Base-by-base conservation (phyloP, 2,329 filamentous ascomycete genomes). In the Cyclaneusma minus region DNA sequence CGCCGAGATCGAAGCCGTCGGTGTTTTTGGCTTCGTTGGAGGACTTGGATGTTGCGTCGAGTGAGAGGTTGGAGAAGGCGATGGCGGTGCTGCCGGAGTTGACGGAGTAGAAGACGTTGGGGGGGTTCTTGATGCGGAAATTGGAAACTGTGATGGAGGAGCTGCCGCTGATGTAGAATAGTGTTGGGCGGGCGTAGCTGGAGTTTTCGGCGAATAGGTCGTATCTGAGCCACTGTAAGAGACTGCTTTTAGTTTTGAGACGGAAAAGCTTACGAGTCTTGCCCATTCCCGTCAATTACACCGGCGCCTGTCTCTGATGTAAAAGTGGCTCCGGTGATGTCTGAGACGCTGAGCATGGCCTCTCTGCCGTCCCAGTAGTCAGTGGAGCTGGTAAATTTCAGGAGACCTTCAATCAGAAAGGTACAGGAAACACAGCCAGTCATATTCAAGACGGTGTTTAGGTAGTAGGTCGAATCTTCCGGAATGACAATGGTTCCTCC, bases 211-310 rank as follows among this genome's bases (percentile, higher is more conserved):
- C 56, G 22, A 58, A 59, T 5, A 37, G 35, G 21, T 61, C 55
- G 50, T 30, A 49, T 22, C n/a, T n/a, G n/a, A n/a, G n/a, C n/a
- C n/a, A 7, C 21, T 16, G 20, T 24, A 9, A 33, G 22, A n/a
- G 18, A 35, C 13, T 39, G 47, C 6, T 15, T 21, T n/a, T n/a
- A 8, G 19, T n/a, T 21, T 21, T n/a, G n/a, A 21, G 19, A 21
- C 19, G 8, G 19, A 21, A 21, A 8, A n/a, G n/a, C 8, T 21
- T n/a, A n/a, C 8, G 54, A 47, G 17, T 48, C 42, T 37, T 61
- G 57, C 1, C 57, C 57, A 35, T 56, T 60, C 3, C 56, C 58
- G 35, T 62, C 57, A 22, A 62, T 56, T 1, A 56, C 35, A 10
- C 58, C 58, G 1, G 34, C 40, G 5, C 50, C 54, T 0, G 47